Evolutionary conservation across 768 basidiomycete genomes (phyloP).

Genomic region (Gymnopilus junonius): DNA sequence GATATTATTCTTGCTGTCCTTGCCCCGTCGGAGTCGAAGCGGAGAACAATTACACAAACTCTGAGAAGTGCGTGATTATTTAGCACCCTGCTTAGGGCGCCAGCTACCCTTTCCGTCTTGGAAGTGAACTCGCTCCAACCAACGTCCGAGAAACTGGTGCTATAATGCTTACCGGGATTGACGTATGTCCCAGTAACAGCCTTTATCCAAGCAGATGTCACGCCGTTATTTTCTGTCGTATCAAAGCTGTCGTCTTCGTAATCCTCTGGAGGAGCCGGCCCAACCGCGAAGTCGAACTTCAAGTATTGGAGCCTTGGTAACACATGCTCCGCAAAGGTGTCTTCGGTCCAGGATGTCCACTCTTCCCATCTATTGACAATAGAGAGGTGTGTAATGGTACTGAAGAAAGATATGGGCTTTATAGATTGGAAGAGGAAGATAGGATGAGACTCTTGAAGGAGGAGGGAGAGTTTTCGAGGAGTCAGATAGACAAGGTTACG

Average conservation of each 20-base stretch:
- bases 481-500: slow-evolving; percentile 28
- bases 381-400: slow-evolving; percentile 40
- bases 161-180: neutral
- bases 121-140: slow-evolving; percentile 5
- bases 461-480: slow-evolving; percentile 36
- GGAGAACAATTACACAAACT: slow-evolving; percentile 38
- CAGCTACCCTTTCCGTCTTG: slow-evolving; percentile 25
- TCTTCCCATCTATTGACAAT: slow-evolving; percentile 47
- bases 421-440: slow-evolving; percentile 15
- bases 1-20: slow-evolving; percentile 24
- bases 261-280: slow-evolving; percentile 15
- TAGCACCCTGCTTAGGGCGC: slow-evolving; percentile 27
- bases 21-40: slow-evolving; percentile 31
- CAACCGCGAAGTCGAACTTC: slow-evolving; percentile 41
- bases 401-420: slow-evolving; percentile 38
- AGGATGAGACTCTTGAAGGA: slow-evolving; percentile 28
- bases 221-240: neutral
- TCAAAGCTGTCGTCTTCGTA: neutral
- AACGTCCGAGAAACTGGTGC: neutral
- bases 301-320: slow-evolving; percentile 39
- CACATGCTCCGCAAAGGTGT: slow-evolving; percentile 19
- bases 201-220: neutral
- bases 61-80: slow-evolving; percentile 26
- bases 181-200: neutral
- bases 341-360: slow-evolving; percentile 42